These are phyloP conservation scores for Solanum arcanum DNA, from an alignment of 257 asterid species.

Conservation along the genomic window DNA sequence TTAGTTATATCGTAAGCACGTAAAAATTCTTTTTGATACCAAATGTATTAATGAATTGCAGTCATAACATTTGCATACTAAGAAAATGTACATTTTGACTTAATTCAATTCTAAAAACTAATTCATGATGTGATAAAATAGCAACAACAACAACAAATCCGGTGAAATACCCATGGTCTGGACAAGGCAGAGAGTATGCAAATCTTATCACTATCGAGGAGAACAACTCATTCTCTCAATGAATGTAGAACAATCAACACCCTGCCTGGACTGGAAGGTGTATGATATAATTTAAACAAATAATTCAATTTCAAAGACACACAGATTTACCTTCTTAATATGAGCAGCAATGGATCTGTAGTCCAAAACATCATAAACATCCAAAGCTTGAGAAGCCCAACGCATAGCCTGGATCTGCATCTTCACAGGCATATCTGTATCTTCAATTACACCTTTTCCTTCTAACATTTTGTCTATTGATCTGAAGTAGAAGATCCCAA, in stretches of 20 bases:
- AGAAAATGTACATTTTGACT: neutral
- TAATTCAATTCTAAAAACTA: neutral
- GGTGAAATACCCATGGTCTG: neutral
- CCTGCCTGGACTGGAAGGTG: neutral
- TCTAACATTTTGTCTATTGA: conserved; percentile 24
- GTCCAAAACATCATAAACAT: conserved; percentile 73
- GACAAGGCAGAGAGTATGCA: neutral
- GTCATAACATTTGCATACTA: neutral
- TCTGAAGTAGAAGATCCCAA: neutral
- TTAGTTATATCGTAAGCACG: neutral
- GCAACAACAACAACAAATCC: too few species aligned
- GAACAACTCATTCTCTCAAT: neutral
- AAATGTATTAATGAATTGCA: neutral
- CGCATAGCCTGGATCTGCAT: conserved; percentile 92
- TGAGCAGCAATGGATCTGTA: conserved; percentile 44
- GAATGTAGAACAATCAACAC: neutral
- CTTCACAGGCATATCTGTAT: conserved; percentile 77
- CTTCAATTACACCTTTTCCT: conserved; percentile 50
- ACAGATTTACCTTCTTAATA: conserved; percentile 35
- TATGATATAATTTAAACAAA: neutral
- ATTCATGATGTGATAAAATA: neutral
- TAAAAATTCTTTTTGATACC: neutral
- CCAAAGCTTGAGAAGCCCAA: conserved; percentile 80
- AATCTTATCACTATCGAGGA: neutral
- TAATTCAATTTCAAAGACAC: neutral